Base-by-base conservation (phyloP, 495 filamentous ascomycete species). In the Glutinoglossum americanum region DNA sequence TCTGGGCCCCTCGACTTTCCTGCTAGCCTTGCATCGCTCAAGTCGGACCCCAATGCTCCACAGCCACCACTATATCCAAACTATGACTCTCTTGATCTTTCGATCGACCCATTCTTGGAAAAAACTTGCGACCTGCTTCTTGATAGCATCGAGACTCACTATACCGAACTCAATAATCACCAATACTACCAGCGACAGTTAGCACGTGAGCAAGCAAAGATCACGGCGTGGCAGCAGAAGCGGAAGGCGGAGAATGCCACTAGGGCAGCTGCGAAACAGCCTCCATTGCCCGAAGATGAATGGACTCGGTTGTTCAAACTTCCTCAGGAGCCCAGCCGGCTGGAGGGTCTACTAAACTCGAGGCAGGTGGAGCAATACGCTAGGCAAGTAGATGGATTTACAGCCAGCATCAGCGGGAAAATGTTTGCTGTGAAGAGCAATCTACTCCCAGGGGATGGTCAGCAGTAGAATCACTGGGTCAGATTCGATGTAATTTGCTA, bases 221-320 rank as follows among this genome's bases (percentile, higher is more conserved):
- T 98, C 65, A 81, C 84, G 44, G 80, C 85, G 57, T 98, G 92
- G 92, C 89, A 96, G 71, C 71, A 79, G 49, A 98, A 98, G 80
- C 82, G 92, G 62, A 90, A 92, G 73, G 80, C 85, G 25, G 93
- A 98, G 76, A 97, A 97, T 68, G 83, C 82, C 32, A 80, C 79
- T 54, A 79, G 93, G 30, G 74, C 78, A 51, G 80, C 87, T 15
- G 83, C 89, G 60, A 97, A 97, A 77, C 88, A 95, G 71, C 71
- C 80, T 32, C 80, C 81, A 33, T 77, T 97, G 39, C 89, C 90
- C 19, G 92, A 98, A 73, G 90, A 96, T 65, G 93, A 98, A 72
- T 98, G 92, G 92, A 85, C 89, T 72, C 83, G 87, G 65, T 72
- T 97, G 63, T 98, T 96, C 78, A 98, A 98, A 78, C 77, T 97